phyloP scores from a whole-genome alignment of 192 early-diverging fungal species.

The Coemansia sp. region DNA sequence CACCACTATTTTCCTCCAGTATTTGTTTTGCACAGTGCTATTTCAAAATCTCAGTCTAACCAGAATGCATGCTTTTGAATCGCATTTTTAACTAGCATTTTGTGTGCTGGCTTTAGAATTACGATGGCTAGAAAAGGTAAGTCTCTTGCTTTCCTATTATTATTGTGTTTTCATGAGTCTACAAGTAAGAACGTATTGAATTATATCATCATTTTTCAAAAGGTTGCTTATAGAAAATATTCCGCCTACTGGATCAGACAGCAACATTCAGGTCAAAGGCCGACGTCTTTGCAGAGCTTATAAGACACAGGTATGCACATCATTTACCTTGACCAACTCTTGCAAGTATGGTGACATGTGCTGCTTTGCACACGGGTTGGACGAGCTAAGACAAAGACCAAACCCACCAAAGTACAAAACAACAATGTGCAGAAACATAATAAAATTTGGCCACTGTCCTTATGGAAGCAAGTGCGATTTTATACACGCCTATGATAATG shows the following conservation, averaged over 20 bases:
- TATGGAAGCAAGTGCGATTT: constrained; percentile 48
- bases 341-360: constrained; percentile 31
- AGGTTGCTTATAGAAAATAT: background rate
- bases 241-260: background rate
- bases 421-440: constrained; percentile 27
- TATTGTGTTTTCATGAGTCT: background rate
- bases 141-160: background rate
- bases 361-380: constrained; percentile 37
- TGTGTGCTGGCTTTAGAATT: background rate
- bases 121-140: background rate
- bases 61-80: too few species aligned
- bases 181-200: too few species aligned
- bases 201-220: too few species aligned
- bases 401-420: constrained; percentile 40
- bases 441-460: constrained; percentile 13
- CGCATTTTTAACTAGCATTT: background rate
- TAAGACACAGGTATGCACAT: constrained; percentile 37
- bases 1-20: too few species aligned
- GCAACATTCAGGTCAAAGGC: background rate
- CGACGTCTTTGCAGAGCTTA: constrained; percentile 19
- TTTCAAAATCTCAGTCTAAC: too few species aligned
- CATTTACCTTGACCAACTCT: background rate
- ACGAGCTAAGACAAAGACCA: constrained; percentile 20
- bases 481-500: constrained; percentile 16
- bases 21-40: too few species aligned